Percentiles rank a stretch among this genome's conserved stretches.
phyloP scores from a whole-genome alignment of 2,329 filamentous ascomycete genomes.

The Monilinia laxa region DNA sequence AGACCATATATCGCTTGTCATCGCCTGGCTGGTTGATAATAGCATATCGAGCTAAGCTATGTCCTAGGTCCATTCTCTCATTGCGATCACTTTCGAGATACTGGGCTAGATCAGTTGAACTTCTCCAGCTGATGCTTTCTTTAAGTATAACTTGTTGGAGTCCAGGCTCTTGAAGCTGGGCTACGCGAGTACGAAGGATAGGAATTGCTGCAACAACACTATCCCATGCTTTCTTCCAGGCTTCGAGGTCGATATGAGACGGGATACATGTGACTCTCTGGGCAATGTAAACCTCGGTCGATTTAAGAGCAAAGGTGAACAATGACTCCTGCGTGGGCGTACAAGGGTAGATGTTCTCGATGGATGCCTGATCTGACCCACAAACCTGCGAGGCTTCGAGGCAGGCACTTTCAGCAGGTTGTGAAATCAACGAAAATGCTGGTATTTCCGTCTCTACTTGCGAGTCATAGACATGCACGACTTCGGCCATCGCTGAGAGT shows the following conservation, averaged over 20 bases:
- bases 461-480: constrained; percentile 27
- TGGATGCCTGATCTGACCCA: constrained; percentile 34
- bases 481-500: constrained; percentile 47
- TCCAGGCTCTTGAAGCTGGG: constrained; percentile 38
- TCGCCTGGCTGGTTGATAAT: constrained; percentile 26
- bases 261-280: constrained; percentile 30
- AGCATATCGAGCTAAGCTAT: constrained; percentile 32
- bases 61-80: constrained; percentile 36
- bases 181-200: constrained; percentile 42
- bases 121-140: constrained; percentile 30
- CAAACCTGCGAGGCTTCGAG: constrained; percentile 35
- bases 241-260: constrained; percentile 28
- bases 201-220: constrained; percentile 33
- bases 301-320: constrained; percentile 17
- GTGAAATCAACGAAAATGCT: constrained; percentile 35
- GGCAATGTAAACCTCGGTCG: constrained; percentile 13
- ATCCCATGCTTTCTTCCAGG: constrained; percentile 39
- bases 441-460: constrained; percentile 22
- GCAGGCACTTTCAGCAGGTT: constrained; percentile 27
- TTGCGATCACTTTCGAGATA: constrained; percentile 29
- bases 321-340: constrained; percentile 44
- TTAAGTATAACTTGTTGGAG: constrained; percentile 34
- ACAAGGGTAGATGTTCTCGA: constrained; percentile 45
- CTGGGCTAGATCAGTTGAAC: constrained; percentile 32
- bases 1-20: constrained; percentile 46